Evolutionary conservation across 139 green algal genomes (phyloP).

Genomic region (Eudorina sp.): DNA sequence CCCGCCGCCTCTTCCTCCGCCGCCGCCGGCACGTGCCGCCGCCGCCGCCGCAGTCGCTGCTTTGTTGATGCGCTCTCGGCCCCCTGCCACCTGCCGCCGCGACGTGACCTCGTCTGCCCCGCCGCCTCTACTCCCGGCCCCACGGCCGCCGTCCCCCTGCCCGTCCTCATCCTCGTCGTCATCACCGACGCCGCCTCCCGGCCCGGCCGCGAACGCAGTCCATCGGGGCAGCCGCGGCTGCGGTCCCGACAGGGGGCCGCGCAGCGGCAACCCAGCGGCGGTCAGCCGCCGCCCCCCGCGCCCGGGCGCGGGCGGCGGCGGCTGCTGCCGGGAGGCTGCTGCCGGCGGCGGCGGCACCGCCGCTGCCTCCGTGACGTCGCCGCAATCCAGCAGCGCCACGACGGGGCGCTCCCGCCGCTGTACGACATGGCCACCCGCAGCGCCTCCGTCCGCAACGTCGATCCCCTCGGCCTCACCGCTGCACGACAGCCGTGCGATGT

Average conservation of each 20-base stretch:
- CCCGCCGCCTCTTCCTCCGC: no score
- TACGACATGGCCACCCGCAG: no score
- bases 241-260: not conserved
- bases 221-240: not conserved
- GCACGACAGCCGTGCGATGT: constrained; percentile 20
- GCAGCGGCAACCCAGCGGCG: no score
- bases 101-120: no score
- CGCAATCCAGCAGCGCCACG: not conserved
- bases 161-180: not conserved
- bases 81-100: no score
- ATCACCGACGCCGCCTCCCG: not conserved
- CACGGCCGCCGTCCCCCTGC: not conserved
- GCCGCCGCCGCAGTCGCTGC: no score
- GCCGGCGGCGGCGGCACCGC: not conserved
- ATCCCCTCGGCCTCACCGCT: not conserved
- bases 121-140: no score
- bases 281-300: no score
- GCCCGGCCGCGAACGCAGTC: not conserved
- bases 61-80: no score
- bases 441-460: no score
- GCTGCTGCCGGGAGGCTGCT: no score
- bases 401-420: not conserved
- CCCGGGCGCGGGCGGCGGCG: not conserved
- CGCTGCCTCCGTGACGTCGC: not conserved
- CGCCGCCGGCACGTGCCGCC: no score